phyloP scores from a whole-genome alignment of 2,329 filamentous ascomycete species.

The Penicillium palitans region DNA sequence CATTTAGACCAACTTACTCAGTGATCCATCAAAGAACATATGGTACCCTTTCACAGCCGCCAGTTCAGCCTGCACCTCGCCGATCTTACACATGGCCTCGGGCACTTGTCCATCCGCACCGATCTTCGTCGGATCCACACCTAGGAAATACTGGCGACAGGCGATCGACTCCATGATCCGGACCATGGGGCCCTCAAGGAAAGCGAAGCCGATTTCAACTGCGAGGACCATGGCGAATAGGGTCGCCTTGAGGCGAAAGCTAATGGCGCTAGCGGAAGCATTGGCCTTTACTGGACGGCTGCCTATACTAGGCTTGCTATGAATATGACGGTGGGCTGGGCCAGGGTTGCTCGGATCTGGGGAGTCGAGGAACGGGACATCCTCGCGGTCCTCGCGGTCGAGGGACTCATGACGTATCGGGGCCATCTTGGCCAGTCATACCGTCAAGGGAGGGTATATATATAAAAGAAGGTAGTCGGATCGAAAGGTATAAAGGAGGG shows the following conservation, averaged over 20 bases:
- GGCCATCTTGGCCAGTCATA: slow-evolving; percentile 28
- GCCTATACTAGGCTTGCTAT: slow-evolving; percentile 1
- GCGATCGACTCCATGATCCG: slow-evolving; percentile 53
- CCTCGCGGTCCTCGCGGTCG: slow-evolving; percentile 23
- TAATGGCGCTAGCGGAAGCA: slow-evolving; percentile 29
- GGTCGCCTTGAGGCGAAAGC: slow-evolving; percentile 41
- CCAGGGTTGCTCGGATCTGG: slow-evolving; percentile 11
- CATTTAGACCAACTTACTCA: slow-evolving; percentile 32
- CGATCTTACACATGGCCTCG: slow-evolving; percentile 53
- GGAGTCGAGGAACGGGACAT: slow-evolving; percentile 35
- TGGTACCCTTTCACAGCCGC: slow-evolving; percentile 53
- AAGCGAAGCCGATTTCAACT: slow-evolving; percentile 49
- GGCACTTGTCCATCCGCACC: slow-evolving; percentile 43
- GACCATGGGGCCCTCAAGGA: slow-evolving; percentile 48
- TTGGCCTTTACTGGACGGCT: slow-evolving; percentile 5
- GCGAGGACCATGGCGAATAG: slow-evolving; percentile 46
- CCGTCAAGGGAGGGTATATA: slow-evolving; percentile 16
- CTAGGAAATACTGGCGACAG: slow-evolving; percentile 48
- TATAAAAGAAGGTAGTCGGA: not conserved
- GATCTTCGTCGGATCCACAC: slow-evolving; percentile 47
- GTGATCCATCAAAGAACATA: slow-evolving; percentile 50
- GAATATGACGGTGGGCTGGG: not conserved
- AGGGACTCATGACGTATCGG: slow-evolving; percentile 27
- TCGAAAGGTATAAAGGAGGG: not conserved
- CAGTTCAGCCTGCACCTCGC: slow-evolving; percentile 50